Evolutionary conservation across 2,329 filamentous ascomycete genomes (phyloP).

Genomic region (Sarocladiaceae sp.): DNA sequence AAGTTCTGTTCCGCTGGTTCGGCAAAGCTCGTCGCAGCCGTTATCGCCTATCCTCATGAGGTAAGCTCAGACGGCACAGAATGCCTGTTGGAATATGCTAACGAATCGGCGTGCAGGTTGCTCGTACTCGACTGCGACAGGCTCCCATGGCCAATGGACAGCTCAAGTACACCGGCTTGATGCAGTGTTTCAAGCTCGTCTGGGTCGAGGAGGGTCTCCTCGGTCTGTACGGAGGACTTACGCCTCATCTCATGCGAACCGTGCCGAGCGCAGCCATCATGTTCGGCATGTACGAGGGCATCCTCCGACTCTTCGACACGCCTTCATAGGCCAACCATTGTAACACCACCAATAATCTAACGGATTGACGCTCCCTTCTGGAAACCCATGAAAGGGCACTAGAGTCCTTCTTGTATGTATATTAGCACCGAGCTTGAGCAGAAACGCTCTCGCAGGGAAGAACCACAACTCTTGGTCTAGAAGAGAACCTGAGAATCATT

Average conservation of each 20-base stretch:
- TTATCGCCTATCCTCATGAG: constrained; percentile 90
- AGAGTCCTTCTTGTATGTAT: neutral
- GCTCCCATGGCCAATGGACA: constrained; percentile 68
- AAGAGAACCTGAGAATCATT: neutral
- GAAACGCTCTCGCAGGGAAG: neutral
- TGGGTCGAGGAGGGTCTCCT: constrained; percentile 85
- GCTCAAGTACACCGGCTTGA: constrained; percentile 81
- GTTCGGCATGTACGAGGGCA: constrained; percentile 80
- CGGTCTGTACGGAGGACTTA: constrained; percentile 84
- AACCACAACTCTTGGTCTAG: neutral
- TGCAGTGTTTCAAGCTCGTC: constrained; percentile 84
- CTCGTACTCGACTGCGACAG: constrained; percentile 79
- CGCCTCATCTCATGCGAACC: constrained; percentile 84
- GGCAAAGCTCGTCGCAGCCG: constrained; percentile 80
- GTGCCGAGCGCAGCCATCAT: constrained; percentile 93
- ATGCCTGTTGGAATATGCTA: neutral
- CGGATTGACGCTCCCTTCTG: neutral
- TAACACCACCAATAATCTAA: neutral
- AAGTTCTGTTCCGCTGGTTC: constrained; percentile 74
- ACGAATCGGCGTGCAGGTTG: constrained; percentile 47
- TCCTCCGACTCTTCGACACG: constrained; percentile 43
- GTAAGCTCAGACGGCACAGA: constrained; percentile 39
- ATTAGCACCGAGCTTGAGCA: neutral
- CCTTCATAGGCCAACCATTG: constrained; percentile 22
- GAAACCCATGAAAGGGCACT: neutral